Evolutionary conservation across 495 filamentous ascomycete species (phyloP).

Genomic region (Penicillium malachiteum): DNA sequence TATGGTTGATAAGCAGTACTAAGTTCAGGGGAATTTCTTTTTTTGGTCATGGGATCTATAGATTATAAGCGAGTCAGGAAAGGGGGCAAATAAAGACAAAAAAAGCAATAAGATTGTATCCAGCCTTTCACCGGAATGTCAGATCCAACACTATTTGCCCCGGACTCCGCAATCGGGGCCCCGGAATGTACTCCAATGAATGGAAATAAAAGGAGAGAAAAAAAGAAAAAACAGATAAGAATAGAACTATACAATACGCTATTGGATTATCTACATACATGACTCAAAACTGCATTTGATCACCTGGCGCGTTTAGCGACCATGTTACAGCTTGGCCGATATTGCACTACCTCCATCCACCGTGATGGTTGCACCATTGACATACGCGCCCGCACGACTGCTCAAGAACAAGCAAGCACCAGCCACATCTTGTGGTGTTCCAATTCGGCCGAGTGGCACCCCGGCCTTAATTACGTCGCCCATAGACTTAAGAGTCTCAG

Average conservation of each 20-base stretch:
- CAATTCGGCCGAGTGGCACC: constrained; percentile 71
- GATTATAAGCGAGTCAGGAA: neutral
- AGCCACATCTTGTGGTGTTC: constrained; percentile 68
- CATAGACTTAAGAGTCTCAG: constrained; percentile 60
- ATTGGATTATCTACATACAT: constrained; percentile 1
- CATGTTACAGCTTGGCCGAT: constrained; percentile 50
- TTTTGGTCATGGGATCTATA: neutral
- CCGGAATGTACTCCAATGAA: neutral
- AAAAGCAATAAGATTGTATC: neutral
- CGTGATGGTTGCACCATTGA: constrained; percentile 75
- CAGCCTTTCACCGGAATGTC: constrained; percentile 19
- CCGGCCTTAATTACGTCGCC: constrained; percentile 60
- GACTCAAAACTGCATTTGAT: constrained; percentile 7
- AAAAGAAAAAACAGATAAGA: constrained; percentile 2
- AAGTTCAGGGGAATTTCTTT: neutral
- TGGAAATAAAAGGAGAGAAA: neutral
- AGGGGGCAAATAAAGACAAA: neutral
- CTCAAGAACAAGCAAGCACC: constrained; percentile 74
- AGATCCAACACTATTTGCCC: neutral
- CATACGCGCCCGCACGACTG: constrained; percentile 67
- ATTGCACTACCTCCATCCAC: constrained; percentile 67
- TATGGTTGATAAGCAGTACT: neutral
- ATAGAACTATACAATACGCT: neutral
- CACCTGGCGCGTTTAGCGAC: constrained; percentile 1
- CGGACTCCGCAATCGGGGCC: neutral